Evolutionary conservation across 352 stramenopile species (phyloP), one percentile per base, ranked within the genome.

Genomic region (Pythium myriotylum): DNA sequence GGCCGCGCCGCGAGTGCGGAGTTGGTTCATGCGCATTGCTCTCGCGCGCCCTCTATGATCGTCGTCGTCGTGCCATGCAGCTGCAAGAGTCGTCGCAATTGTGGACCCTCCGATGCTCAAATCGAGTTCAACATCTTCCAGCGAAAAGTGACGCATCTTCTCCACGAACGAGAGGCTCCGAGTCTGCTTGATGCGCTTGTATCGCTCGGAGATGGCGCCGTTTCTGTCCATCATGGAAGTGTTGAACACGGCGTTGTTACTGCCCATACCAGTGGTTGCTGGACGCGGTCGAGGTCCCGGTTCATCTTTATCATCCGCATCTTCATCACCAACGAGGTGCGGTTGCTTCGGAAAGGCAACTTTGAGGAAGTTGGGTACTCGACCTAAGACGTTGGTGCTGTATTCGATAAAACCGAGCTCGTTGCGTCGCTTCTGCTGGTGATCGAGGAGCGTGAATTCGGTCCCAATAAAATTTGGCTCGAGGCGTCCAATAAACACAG

Each of bases 391-490:
- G 56, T 96, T 96, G 2, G 79, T 69, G 22, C 66, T 77, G 77
- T 94, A 96, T 39, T 93, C 72, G 16, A 94, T 65, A 37, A 89
- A 87, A 0, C 70, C 83, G 0, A 96, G 57, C 57, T 96, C 84
- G 49, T 88, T 79, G 46, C 73, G 65, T 8, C 70, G 69, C 49
- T 82, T 77, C 47, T 91, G 73, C 56, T 90, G 76, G 56, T 96
- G 84, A 62, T 96, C 86, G 1, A 91, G 66, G 17, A 95, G 50
- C n/a, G 74, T 89, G 58, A 95, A 94, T 62, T 94, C 83, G 12
- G 82, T 96, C 32, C 88, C 87, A 1, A 95, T 54, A 54, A 96
- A 94, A 52, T 88, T 96, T 22, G 79, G 72, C 26, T 81, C 64
- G 54, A 96, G 83, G 19, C 77, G 81, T 3, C 88, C 88, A 1